Evolutionary conservation across 345 rosid species (phyloP), one percentile per base, ranked within the genome.

Genomic region (Aquilaria sinensis): DNA sequence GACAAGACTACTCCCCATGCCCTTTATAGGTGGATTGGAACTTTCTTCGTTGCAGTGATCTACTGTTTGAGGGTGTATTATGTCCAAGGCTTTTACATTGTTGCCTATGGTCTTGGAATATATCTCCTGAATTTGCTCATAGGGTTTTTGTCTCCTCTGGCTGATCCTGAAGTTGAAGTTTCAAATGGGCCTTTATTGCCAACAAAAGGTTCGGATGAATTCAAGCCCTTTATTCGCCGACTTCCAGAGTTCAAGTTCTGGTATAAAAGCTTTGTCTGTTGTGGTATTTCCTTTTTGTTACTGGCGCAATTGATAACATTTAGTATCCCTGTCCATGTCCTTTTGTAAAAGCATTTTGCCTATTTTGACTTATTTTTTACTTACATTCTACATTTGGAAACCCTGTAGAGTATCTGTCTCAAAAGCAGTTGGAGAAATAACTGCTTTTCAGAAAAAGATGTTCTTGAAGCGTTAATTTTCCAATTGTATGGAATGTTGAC

Each of bases 161-260:
- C 86, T 65, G 97, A 90, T 76, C 98, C 98, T 16, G 97, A 90
- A 70, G 47, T 84, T 63, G 94, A 89, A 31, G 75, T 46, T 54
- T 76, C 91, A 9, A 92, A 86, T 70, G 96, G 94, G n/a, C 86
- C 98, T 72, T 49, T 76, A 41, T 74, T 93, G 66, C 98, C 98
- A 1, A 93, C 98, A 12, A 88, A 86, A 75, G 94, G 92, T 61
- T 93, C 98, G 51, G 97, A 93, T 70, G 98, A 93, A 76, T 93
- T 93, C 82, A 90, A 86, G 82, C 97, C 97, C 2, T 93, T 90
- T 70, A 88, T 93, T 71, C 94, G 97, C 55, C 81, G 98, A 6
- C 94, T 93, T 48, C 98, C 97, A 0, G 97, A 93, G 86, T 93
- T 93, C 70, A 93, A 93, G 75, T 90, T 90, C 87, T 93, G 98